Evolutionary conservation across 176 grass and related monocot species (phyloP), one percentile per base, ranked within the genome.

Genomic region (Raddia distichophylla): DNA sequence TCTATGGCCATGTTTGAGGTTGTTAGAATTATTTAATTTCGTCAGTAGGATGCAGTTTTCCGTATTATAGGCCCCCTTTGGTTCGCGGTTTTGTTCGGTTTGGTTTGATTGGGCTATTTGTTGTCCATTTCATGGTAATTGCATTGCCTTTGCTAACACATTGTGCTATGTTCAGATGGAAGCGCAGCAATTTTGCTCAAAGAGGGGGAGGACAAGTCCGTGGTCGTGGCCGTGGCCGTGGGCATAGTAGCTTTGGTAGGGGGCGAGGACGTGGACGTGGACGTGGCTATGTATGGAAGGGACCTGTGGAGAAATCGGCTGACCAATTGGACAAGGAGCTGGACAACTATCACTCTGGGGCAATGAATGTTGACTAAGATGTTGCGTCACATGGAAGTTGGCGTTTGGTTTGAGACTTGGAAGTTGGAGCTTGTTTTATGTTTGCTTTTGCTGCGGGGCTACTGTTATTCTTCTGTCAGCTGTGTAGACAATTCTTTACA

Each of bases 311-410:
- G 10, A 99, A 93, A 90, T 95, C 96, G 13, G 89, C 82, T 0
- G 84, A 82, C 11, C 86, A 99, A 34, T 82, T 95, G 83, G 96
- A 99, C 75, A 95, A 95, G 89, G 96, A 99, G 57, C 86, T 93
- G 56, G 96, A 99, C 20, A 93, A 22, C 73, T 99, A 95, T 83
- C 91, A 95, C 67, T 88, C 86, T 8, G 75, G 88, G 17, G 85
- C 59, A 10, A 99, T 95, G 93, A 83, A 99, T 82, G 87, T 90
- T 8, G 90, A 86, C 64, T 92, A 81, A 56, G 45, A 69, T 64
- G 64, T 11, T 63, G 54, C 14, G 45, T 37, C 33, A 13, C 4
- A 4, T 64, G 0, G 85, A 78, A 59, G 53, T 60, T 51, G 17
- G n/a, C 51, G 18, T 3, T 62, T 4, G 12, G 72, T 62, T 60